phyloP scores from a whole-genome alignment of 2,329 filamentous ascomycete species.

The Apiospora marii region DNA sequence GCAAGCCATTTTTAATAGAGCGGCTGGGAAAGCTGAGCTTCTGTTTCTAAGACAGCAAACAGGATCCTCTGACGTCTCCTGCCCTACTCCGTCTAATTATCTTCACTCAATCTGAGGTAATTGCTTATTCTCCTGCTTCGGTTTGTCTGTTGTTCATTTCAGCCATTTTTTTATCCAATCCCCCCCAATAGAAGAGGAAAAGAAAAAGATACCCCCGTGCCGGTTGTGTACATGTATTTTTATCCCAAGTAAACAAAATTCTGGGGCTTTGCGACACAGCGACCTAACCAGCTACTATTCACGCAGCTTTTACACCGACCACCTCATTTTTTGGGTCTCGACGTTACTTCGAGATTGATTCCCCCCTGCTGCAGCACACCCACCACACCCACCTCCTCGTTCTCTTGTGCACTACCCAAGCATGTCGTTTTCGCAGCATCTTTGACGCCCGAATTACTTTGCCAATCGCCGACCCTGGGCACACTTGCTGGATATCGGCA shows the following conservation, averaged over 20 bases:
- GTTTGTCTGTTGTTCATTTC: slow-evolving; percentile 5
- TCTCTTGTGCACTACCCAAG: slow-evolving; percentile 9
- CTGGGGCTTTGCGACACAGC: slow-evolving; percentile 14
- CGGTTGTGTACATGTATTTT: slow-evolving; percentile 5
- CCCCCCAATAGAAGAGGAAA: neutral
- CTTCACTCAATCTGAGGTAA: slow-evolving; percentile 6
- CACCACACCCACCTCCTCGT: slow-evolving; percentile 1
- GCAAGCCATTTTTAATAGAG: slow-evolving; percentile 22
- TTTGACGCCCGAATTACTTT: slow-evolving; percentile 11
- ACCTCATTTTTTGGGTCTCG: slow-evolving; percentile 21
- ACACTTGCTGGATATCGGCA: slow-evolving; percentile 15
- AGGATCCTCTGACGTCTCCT: slow-evolving; percentile 6
- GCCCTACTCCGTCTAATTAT: slow-evolving; percentile 3
- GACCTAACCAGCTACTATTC: slow-evolving; percentile 9
- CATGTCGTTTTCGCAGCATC: slow-evolving; percentile 19
- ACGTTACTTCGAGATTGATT: slow-evolving; percentile 15
- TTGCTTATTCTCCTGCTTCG: neutral
- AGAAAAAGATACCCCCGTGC: neutral
- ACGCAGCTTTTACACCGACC: slow-evolving; percentile 9
- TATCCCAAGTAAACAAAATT: slow-evolving; percentile 17
- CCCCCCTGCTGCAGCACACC: slow-evolving; percentile 20
- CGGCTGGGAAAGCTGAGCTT: slow-evolving; percentile 21
- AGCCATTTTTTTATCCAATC: neutral
- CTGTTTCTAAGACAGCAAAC: slow-evolving; percentile 12
- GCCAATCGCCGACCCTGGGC: slow-evolving; percentile 1